These are phyloP conservation scores for Mycosphaerelloides madeirae DNA, from an alignment of 2,329 filamentous ascomycete species.

Conservation along the genomic window DNA sequence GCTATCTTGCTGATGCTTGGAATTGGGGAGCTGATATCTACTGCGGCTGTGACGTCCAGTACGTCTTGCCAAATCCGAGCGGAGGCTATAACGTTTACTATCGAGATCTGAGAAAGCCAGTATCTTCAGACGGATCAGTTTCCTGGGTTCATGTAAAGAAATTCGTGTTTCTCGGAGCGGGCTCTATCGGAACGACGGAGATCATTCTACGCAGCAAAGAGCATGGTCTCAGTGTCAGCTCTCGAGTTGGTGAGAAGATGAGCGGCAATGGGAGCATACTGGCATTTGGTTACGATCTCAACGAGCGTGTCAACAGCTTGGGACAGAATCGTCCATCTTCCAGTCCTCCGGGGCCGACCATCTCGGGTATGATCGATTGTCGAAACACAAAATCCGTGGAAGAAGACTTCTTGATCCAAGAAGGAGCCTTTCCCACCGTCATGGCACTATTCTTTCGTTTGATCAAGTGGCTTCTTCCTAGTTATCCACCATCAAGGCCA, in stretches of 20 bases:
- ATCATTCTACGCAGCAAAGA: constrained; percentile 36
- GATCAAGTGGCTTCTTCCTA: constrained; percentile 35
- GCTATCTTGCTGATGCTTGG: constrained; percentile 65
- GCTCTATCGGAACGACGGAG: constrained; percentile 61
- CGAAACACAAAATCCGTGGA: neutral
- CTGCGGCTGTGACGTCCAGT: constrained; percentile 62
- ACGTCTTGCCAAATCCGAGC: constrained; percentile 52
- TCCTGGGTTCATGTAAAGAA: constrained; percentile 39
- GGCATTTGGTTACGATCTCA: constrained; percentile 2
- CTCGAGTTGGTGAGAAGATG: neutral
- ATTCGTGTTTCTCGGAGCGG: constrained; percentile 63
- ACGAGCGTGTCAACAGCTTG: constrained; percentile 1
- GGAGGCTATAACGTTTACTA: constrained; percentile 47
- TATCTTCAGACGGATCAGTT: neutral
- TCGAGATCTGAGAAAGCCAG: neutral
- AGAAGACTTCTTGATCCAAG: constrained; percentile 1
- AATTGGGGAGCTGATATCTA: constrained; percentile 69
- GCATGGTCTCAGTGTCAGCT: constrained; percentile 45
- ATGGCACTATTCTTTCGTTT: neutral
- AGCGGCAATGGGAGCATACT: constrained; percentile 4
- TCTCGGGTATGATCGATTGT: constrained; percentile 2
- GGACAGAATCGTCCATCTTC: neutral
- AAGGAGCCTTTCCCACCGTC: neutral
- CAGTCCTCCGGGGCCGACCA: constrained; percentile 2
- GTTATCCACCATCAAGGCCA: too few species aligned